Evolutionary conservation across 331 rosid species (phyloP).

Genomic region (Quercus phellos): DNA sequence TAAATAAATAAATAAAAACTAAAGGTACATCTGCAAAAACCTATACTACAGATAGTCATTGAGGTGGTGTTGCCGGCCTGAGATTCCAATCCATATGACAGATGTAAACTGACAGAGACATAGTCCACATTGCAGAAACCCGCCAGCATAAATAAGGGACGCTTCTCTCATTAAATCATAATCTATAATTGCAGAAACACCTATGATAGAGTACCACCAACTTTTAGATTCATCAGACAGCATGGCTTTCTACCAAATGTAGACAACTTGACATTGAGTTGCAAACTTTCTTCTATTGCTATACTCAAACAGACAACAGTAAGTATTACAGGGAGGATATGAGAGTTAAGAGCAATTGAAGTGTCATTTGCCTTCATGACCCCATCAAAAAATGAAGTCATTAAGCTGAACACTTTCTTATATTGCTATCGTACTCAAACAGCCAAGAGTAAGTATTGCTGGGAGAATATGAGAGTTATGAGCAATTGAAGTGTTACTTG

Average conservation of each 20-base stretch:
- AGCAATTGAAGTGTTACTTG: not conserved
- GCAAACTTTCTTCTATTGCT: not conserved
- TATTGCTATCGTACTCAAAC: not conserved
- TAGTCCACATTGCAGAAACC: no score
- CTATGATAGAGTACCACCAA: not conserved
- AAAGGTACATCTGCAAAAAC: no score
- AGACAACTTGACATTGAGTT: not conserved
- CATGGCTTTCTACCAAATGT: not conserved
- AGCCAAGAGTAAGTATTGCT: no score
- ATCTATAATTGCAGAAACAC: not conserved
- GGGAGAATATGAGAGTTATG: not conserved
- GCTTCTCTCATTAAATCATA: not conserved
- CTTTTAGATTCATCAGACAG: not conserved
- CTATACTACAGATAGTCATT: no score
- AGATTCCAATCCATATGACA: no score
- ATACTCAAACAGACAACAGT: not conserved
- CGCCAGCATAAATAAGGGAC: not conserved
- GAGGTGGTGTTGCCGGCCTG: no score
- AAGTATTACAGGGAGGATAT: no score
- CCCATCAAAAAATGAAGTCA: constrained; percentile 68
- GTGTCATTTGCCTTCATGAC: not conserved
- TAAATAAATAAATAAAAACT: no score
- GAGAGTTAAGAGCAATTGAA: not conserved
- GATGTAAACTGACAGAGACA: no score
- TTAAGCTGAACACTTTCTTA: constrained; percentile 35